Evolutionary conservation across 1,284 basidiomycete genomes (phyloP), one percentile per base, ranked within the genome.

Genomic region (Trametes polyzona): DNA sequence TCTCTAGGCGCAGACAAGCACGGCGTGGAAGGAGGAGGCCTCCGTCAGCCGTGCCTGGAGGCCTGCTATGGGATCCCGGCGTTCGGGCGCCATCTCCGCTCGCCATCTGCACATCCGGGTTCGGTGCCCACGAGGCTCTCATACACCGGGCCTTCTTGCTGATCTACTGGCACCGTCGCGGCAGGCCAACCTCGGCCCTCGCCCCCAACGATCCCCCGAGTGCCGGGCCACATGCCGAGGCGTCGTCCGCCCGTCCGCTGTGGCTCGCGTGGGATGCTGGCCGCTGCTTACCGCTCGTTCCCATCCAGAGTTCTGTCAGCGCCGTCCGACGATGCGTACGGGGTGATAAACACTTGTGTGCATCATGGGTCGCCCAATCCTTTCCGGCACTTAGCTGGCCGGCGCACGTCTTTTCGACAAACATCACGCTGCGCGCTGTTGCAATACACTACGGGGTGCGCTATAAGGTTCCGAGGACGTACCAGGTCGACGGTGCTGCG

Each of bases 81-180:
- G 47, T 42, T 29, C 30, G 32, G 32, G 36, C 21, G 9, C 37
- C 47, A 55, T 59, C 48, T 52, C 39, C 43, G 37, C 21, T n/a
- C 27, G 29, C 10, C 51, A 62, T 58, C 60, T 54, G 51, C 30
- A 37, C 57, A 57, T 36, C 33, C 9, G 41, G 16, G 16, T 39
- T 27, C 50, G 19, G 29, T 36, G 39, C 47, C 52, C 60, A 62
- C 57, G 60, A 62, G 60, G 60, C 60, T 62, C 60, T 52, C 56
- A 44, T 52, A 55, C 56, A 35, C 52, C 57, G 47, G 41, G 21
- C 36, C 37, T 47, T 53, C 39, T 52, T 47, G 53, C 53, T 55
- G 56, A 58, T 56, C 56, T n/a, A n/a, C n/a, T 41, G 26, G 23
- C 46, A 23, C n/a, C 44, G 17, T 52, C 50, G 50, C 56, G 39